Conservation (phyloP, 345 rosid genomes). For the Eucalyptus pauciflora region DNA sequence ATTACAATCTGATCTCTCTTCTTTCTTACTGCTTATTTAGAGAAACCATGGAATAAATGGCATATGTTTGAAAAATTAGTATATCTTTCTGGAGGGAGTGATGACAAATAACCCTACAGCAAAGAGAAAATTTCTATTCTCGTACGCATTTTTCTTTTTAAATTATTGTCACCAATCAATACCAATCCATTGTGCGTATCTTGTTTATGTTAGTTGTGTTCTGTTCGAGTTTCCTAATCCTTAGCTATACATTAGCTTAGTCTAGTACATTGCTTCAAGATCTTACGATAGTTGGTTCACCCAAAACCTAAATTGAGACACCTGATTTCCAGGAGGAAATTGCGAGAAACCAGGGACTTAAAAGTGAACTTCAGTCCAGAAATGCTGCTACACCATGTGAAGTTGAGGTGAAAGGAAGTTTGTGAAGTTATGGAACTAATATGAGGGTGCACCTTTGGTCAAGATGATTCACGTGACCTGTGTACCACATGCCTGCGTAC, state of each 20-base stretch:
- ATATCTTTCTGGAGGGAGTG: neutral
- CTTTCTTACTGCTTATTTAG: neutral
- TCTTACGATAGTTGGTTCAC: neutral
- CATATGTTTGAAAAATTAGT: neutral
- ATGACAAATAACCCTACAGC: neutral
- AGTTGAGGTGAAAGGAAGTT: neutral
- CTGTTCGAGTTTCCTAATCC: neutral
- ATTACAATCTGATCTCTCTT: neutral
- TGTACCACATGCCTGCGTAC: neutral
- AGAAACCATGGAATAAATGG: neutral
- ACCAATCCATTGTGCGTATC: neutral
- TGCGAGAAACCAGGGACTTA: slow-evolving; percentile 31
- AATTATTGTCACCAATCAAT: neutral
- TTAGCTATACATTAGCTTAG: neutral
- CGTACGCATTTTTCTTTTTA: neutral
- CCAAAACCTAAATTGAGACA: neutral
- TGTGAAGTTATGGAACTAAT: neutral
- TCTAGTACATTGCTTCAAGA: neutral
- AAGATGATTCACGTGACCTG: neutral
- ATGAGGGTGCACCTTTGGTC: neutral
- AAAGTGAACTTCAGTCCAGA: neutral
- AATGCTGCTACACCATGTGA: neutral
- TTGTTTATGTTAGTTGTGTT: neutral
- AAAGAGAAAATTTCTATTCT: neutral
- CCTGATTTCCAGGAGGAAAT: slow-evolving; percentile 38